Percentiles rank a stretch among this genome's conserved stretches.
Evolutionary conservation across 73 alveolate genomes (phyloP).

Genomic region (Blepharisma stoltei): DNA sequence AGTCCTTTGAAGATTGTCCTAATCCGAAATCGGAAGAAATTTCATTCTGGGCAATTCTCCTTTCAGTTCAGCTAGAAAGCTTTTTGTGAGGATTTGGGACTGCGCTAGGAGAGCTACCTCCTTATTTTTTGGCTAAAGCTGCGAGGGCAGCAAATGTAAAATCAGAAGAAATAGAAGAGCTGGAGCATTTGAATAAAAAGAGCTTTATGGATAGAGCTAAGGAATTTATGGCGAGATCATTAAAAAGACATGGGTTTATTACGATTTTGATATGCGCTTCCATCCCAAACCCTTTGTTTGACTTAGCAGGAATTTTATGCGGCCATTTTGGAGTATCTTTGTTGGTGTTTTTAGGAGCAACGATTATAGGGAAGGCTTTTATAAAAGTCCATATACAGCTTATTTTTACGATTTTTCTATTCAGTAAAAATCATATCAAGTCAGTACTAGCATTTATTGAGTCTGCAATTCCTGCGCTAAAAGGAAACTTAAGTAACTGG

Average conservation of each 20-base stretch:
- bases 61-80: slow-evolving; percentile 72
- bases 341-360: slow-evolving; percentile 79
- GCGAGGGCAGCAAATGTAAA: slow-evolving; percentile 61
- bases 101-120: slow-evolving; percentile 90
- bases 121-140: slow-evolving; percentile 85
- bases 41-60: slow-evolving; percentile 47
- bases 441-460: slow-evolving; percentile 37
- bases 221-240: slow-evolving; percentile 43
- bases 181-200: slow-evolving; percentile 8
- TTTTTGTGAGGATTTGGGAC: slow-evolving; percentile 89
- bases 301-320: slow-evolving; percentile 82
- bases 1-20: slow-evolving; percentile 55
- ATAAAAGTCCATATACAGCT: slow-evolving; percentile 70
- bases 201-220: slow-evolving; percentile 52
- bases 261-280: slow-evolving; percentile 79
- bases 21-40: slow-evolving; percentile 44
- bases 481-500: slow-evolving; percentile 41
- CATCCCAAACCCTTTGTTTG: slow-evolving; percentile 87
- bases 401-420: slow-evolving; percentile 46
- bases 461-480: slow-evolving; percentile 43
- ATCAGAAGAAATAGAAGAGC: slow-evolving; percentile 68
- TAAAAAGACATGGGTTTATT: slow-evolving; percentile 72
- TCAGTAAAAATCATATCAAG: slow-evolving; percentile 65
- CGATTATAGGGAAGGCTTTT: slow-evolving; percentile 78
- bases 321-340: slow-evolving; percentile 84